Evolutionary conservation across 140 eudicot species (phyloP).

Genomic region (Cichorium intybus): DNA sequence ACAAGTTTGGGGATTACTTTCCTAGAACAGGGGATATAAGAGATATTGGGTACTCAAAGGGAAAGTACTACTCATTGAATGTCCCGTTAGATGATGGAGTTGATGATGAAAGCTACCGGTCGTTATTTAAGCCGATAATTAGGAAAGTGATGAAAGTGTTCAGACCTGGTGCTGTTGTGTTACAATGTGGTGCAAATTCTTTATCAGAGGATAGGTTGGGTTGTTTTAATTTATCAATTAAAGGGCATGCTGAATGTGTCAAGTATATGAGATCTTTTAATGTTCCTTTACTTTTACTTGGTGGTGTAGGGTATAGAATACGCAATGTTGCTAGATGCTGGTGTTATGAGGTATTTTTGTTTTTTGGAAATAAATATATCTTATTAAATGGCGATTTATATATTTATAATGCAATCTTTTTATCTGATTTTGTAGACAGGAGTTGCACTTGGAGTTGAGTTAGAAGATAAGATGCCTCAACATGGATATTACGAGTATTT

Average conservation of each 20-base stretch:
- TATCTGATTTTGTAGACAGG: constrained; percentile 58
- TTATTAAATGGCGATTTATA: not conserved
- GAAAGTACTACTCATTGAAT: no score
- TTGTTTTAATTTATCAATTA: no score
- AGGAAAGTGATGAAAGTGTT: constrained; percentile 85
- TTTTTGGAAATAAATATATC: no score
- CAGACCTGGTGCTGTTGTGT: constrained; percentile 79
- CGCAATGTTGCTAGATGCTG: constrained; percentile 90
- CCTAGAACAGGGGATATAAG: constrained; percentile 89
- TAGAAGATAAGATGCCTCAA: constrained; percentile 88
- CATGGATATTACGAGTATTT: constrained; percentile 86
- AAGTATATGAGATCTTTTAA: constrained; percentile 80
- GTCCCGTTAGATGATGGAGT: no score
- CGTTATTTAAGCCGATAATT: constrained; percentile 76
- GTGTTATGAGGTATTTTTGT: constrained; percentile 77
- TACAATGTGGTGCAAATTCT: no score
- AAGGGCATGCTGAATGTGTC: no score
- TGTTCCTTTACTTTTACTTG: constrained; percentile 72
- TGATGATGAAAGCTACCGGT: constrained; percentile 84
- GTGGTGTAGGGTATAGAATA: constrained; percentile 86
- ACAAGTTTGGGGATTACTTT: constrained; percentile 84
- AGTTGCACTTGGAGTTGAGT: constrained; percentile 84
- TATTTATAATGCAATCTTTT: not conserved
- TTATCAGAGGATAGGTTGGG: no score
- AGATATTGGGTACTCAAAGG: no score